These are phyloP conservation scores for Hericium coralloides DNA, from an alignment of 768 basidiomycete genomes.

Conservation along the genomic window DNA sequence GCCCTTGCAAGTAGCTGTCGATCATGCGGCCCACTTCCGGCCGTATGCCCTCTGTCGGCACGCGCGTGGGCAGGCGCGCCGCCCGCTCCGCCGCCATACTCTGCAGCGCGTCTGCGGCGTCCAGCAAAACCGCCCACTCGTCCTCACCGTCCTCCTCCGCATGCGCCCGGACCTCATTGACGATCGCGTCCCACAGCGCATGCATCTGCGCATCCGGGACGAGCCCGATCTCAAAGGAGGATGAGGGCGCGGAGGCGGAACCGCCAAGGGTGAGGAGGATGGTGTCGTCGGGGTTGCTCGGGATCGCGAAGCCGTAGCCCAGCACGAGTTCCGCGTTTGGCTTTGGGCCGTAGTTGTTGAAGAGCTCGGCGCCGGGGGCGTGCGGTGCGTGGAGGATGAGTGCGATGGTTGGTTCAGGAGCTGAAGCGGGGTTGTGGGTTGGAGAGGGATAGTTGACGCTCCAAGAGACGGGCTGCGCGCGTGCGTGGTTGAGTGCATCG, in stretches of 20 bases:
- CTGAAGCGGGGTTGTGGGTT: constrained; percentile 1
- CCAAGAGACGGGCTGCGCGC: constrained; percentile 80
- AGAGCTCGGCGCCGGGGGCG: constrained; percentile 45
- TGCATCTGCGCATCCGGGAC: constrained; percentile 38
- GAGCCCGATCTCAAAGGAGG: constrained; percentile 59
- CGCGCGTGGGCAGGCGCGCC: constrained; percentile 35
- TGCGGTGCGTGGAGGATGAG: constrained; percentile 46
- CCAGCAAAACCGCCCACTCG: constrained; percentile 49
- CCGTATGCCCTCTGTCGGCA: constrained; percentile 26
- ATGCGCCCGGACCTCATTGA: constrained; percentile 20
- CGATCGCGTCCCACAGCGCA: constrained; percentile 52
- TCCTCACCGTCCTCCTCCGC: constrained; percentile 18
- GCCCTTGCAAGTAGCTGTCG: constrained; percentile 48
- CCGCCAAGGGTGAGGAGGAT: constrained; percentile 74
- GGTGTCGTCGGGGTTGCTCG: constrained; percentile 78
- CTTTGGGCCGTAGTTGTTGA: constrained; percentile 91
- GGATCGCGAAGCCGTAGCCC: constrained; percentile 84
- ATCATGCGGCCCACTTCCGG: constrained; percentile 59
- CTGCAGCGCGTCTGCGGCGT: constrained; percentile 53
- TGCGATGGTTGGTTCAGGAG: constrained; percentile 36
- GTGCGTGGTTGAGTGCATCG: constrained; percentile 80
- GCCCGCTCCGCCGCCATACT: constrained; percentile 56
- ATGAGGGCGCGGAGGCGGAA: constrained; percentile 14
- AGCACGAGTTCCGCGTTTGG: constrained; percentile 85
- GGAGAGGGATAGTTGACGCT: constrained; percentile 30